These are phyloP conservation scores for Mycena maculata DNA, from an alignment of 768 basidiomycete species.

Conservation along the genomic window DNA sequence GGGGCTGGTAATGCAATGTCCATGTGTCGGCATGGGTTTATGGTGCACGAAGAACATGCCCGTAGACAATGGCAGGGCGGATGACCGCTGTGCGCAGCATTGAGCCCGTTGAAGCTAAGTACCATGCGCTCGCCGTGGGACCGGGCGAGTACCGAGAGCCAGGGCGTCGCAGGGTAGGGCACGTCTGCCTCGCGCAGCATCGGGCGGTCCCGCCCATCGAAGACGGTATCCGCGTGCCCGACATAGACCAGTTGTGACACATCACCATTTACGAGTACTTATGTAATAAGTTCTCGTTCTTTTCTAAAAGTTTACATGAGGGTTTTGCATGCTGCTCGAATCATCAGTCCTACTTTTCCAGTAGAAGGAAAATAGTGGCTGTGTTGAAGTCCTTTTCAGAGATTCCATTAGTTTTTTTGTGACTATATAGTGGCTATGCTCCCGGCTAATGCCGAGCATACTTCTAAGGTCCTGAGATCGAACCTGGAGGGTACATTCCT, in stretches of 20 bases:
- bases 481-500: too few relatives aligned
- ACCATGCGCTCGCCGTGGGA: constrained; percentile 17
- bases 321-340: too few relatives aligned
- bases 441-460: too few relatives aligned
- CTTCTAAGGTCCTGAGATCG: too few relatives aligned
- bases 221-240: constrained; percentile 1
- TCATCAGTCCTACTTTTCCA: too few relatives aligned
- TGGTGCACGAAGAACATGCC: constrained; percentile 1
- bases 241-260: constrained; percentile 20
- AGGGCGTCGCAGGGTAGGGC: not conserved
- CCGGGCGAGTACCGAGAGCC: not conserved
- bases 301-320: too few relatives aligned
- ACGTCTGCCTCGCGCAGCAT: constrained; percentile 18
- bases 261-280: not conserved
- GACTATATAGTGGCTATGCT: too few relatives aligned
- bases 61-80: constrained; percentile 17
- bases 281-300: too few relatives aligned
- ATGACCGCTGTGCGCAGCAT: constrained; percentile 19
- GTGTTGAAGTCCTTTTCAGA: too few relatives aligned
- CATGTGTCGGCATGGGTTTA: not conserved
- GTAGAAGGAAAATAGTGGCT: too few relatives aligned
- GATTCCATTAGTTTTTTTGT: too few relatives aligned
- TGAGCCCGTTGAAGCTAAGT: constrained; percentile 15
- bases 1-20: constrained; percentile 43
- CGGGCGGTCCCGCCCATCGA: constrained; percentile 19